Evolutionary conservation across 202 grass and related monocot genomes (phyloP), one percentile per base, ranked within the genome.

Genomic region (Setaria italica): DNA sequence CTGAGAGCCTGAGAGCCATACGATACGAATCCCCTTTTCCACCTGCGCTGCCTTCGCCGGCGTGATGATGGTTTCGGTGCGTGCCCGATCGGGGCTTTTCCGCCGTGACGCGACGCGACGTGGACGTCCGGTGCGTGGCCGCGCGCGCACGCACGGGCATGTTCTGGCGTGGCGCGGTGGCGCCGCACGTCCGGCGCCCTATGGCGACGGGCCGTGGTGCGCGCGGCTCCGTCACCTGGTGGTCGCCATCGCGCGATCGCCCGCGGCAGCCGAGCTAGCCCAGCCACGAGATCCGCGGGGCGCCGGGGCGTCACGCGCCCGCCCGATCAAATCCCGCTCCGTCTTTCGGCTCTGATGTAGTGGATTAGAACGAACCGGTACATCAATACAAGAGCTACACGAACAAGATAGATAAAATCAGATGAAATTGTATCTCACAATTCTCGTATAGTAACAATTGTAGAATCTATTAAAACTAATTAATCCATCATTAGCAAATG

Each of bases 61-160:
- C 9, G 32, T 3, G 60, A 64, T 14, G 32, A 17, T 29, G 53
- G 19, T 39, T 33, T 75, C 74, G 60, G 84, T 80, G 84, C 84
- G 74, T 7, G 49, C 20, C 72, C 19, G 29, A 16, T 70, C 19
- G 6, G 65, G 66, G 49, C 74, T 90, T 89, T 41, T 79, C 13
- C 42, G 33, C 69, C 68, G 51, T 87, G 89, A 90, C 75, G 51
- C 59, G 58, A 86, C 29, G 34, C 54, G 74, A 90, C 0, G 47
- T 9, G 56, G 57, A 78, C 21, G 57, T 71, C 54, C 43, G 29
- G 63, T 7, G 17, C 20, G 11, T 0, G 2, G 55, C 55, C 55
- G 19, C 55, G 51, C 54, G n/a, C 21, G 2, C 58, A 9, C 57
- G 8, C n/a, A 9, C 0, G 2, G 46, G 5, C 12, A 7, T 3